Conservation (phyloP, 345 rosid species). For the Camelina neglecta region DNA sequence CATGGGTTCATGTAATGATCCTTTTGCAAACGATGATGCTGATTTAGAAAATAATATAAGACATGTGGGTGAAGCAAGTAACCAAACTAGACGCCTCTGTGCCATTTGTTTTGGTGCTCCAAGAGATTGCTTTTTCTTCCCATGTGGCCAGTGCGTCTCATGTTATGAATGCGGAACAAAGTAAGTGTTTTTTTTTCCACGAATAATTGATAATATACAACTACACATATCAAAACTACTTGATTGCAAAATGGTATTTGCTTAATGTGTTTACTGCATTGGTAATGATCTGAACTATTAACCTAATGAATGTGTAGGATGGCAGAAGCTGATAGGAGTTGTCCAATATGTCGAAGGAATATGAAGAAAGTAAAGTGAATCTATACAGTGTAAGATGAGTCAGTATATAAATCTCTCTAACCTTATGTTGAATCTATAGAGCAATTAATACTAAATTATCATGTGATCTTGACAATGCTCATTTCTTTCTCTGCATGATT, state of each 20-base stretch:
- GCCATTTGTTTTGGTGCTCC: slow-evolving; percentile 89
- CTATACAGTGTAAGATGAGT: slow-evolving; percentile 41
- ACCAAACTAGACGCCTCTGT: slow-evolving; percentile 65
- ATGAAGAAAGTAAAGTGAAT: slow-evolving; percentile 78
- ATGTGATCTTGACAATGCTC: background rate
- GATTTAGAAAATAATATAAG: slow-evolving; percentile 55
- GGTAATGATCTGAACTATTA: background rate
- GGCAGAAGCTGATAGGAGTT: slow-evolving; percentile 62
- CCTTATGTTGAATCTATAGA: background rate
- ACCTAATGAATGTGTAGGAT: slow-evolving; percentile 54
- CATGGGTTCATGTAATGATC: too few species aligned
- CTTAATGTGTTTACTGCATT: background rate
- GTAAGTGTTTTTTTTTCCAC: slow-evolving; percentile 10
- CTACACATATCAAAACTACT: background rate
- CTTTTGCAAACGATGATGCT: slow-evolving; percentile 56
- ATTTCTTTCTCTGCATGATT: too few species aligned
- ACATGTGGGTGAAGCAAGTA: slow-evolving; percentile 55
- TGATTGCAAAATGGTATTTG: background rate
- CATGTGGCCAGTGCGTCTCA: slow-evolving; percentile 89
- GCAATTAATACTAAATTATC: background rate
- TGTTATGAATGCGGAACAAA: slow-evolving; percentile 78
- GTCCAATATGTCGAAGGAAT: slow-evolving; percentile 68
- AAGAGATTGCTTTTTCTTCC: slow-evolving; percentile 88
- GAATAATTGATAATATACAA: background rate
- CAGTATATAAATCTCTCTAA: background rate